A percentile compares a stretch with the other conserved stretches of the same genome.
phyloP scores from a whole-genome alignment of 495 filamentous ascomycete species.

The Trichoderma virens region DNA sequence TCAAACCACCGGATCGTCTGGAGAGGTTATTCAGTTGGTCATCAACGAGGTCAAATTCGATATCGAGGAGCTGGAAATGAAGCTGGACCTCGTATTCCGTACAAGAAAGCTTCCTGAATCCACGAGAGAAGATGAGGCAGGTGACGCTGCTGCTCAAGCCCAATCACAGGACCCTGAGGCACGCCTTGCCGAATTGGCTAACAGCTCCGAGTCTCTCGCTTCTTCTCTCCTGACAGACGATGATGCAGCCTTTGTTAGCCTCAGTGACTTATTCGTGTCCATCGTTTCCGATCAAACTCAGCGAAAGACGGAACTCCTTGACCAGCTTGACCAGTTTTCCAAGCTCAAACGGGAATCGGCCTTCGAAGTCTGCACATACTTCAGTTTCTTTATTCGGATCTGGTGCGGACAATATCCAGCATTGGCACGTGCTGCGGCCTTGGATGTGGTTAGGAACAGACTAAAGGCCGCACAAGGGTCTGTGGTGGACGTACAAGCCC shows the following conservation, averaged over 20 bases:
- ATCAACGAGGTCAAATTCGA: constrained; percentile 56
- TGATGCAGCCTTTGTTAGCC: constrained; percentile 40
- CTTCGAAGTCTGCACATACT: constrained; percentile 52
- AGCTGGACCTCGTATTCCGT: constrained; percentile 57
- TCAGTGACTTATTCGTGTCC: constrained; percentile 57
- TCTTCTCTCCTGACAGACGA: constrained; percentile 42
- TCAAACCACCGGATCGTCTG: constrained; percentile 42
- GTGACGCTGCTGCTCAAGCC: constrained; percentile 22
- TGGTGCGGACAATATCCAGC: constrained; percentile 66
- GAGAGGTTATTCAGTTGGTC: constrained; percentile 49
- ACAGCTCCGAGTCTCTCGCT: constrained; percentile 7
- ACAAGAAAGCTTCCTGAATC: constrained; percentile 28
- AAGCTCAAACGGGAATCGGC: constrained; percentile 50
- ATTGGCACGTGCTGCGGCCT: constrained; percentile 56
- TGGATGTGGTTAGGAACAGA: constrained; percentile 49
- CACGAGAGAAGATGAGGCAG: constrained; percentile 43
- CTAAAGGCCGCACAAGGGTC: constrained; percentile 41
- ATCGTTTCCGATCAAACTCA: constrained; percentile 42
- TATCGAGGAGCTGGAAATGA: constrained; percentile 60
- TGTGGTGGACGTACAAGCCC: constrained; percentile 61
- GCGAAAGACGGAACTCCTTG: constrained; percentile 21
- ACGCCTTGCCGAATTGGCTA: constrained; percentile 19
- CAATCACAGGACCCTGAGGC: constrained; percentile 19
- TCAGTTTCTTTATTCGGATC: constrained; percentile 68
- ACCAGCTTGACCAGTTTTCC: constrained; percentile 49